Conservation (phyloP, 768 basidiomycete species). For the Mycena vitilis region DNA sequence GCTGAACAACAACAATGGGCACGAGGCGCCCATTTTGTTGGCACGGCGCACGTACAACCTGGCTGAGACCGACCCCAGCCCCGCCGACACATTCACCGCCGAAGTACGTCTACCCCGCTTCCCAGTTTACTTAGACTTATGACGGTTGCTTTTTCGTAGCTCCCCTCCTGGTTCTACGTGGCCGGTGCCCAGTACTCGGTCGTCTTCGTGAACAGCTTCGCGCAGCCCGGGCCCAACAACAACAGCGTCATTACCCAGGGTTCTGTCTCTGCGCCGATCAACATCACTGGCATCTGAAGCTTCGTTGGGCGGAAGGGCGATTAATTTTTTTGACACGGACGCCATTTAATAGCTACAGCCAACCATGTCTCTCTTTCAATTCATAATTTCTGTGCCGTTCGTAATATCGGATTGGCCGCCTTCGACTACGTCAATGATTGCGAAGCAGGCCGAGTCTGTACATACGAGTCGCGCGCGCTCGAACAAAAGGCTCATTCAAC, state of each 20-base stretch:
- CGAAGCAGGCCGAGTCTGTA: no score
- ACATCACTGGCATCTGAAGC: background rate
- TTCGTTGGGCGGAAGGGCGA: no score
- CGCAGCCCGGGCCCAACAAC: constrained; percentile 6
- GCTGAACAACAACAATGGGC: constrained; percentile 22
- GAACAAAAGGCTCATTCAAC: no score
- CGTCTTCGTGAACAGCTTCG: constrained; percentile 15
- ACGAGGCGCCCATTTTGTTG: constrained; percentile 16
- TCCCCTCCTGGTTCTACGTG: constrained; percentile 16
- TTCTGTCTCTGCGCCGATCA: background rate
- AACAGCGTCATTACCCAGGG: constrained; percentile 13
- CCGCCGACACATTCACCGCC: background rate
- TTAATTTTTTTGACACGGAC: no score
- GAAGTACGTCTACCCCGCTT: background rate
- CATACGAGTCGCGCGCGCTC: no score
- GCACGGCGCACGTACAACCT: constrained; percentile 8
- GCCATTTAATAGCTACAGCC: no score
- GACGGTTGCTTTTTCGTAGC: background rate
- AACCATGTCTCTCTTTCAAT: no score
- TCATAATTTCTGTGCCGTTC: no score
- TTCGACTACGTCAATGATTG: no score
- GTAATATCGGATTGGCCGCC: no score
- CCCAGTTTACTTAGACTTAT: background rate
- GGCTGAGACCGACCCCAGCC: background rate
- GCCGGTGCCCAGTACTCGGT: constrained; percentile 12